These are phyloP conservation scores for Lathyrus aphaca DNA, from an alignment of 306 rosid genomes.

Conservation along the genomic window DNA sequence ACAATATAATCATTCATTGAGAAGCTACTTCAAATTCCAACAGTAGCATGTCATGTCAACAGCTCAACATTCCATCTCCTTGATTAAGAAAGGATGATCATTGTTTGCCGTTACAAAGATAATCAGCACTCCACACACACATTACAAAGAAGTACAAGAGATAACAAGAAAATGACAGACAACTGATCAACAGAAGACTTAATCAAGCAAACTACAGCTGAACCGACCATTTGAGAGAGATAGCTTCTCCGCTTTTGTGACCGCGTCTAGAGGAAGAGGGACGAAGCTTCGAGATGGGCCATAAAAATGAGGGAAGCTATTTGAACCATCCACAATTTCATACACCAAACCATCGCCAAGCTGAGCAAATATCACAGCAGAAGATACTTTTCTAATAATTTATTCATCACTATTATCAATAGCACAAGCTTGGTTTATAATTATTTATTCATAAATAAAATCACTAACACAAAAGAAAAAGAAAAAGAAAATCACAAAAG, in stretches of 20 bases:
- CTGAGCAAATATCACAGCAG: constrained; percentile 44
- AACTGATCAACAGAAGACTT: constrained; percentile 23
- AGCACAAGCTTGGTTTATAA: too few relatives aligned
- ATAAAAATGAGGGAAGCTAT: constrained; percentile 85
- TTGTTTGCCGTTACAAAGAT: constrained; percentile 19
- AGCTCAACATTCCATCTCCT: constrained; percentile 8
- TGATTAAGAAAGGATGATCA: constrained; percentile 24
- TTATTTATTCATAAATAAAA: background rate
- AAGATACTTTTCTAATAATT: background rate
- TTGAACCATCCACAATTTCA: constrained; percentile 69
- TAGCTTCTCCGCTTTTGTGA: constrained; percentile 74
- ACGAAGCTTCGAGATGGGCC: constrained; percentile 79
- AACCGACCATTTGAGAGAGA: constrained; percentile 58
- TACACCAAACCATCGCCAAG: constrained; percentile 85
- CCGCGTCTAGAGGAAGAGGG: constrained; percentile 66
- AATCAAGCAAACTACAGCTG: constrained; percentile 64
- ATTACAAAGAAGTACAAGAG: constrained; percentile 15
- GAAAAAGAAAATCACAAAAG: background rate
- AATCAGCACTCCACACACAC: background rate
- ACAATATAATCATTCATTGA: background rate
- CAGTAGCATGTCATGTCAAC: background rate
- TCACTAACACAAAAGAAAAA: background rate
- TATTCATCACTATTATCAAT: too few relatives aligned
- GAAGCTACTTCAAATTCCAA: background rate
- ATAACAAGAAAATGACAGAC: constrained; percentile 8